Conservation (phyloP, 2,329 filamentous ascomycete species). For the Sphaerulina vaccinii region DNA sequence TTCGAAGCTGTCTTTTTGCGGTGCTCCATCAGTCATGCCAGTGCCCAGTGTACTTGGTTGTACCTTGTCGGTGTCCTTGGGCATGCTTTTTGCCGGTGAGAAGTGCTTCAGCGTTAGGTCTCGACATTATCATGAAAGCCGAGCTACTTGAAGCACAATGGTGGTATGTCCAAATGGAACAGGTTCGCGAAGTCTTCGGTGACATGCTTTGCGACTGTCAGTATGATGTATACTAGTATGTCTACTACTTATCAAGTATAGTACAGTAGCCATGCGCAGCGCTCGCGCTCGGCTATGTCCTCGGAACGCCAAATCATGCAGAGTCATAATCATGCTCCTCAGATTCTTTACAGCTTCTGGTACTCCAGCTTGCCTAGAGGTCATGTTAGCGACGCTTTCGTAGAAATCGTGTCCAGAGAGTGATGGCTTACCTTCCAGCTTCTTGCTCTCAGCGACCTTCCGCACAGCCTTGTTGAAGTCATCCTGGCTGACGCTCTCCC, state of each 20-base stretch:
- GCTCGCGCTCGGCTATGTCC: slow-evolving; percentile 6
- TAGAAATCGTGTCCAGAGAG: background rate
- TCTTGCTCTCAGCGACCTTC: slow-evolving; percentile 97
- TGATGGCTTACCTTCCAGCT: slow-evolving; percentile 84
- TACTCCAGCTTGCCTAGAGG: slow-evolving; percentile 17
- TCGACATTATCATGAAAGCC: too few relatives aligned
- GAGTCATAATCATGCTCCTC: slow-evolving; percentile 7
- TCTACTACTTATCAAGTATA: slow-evolving; percentile 5
- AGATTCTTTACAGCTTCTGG: slow-evolving; percentile 23
- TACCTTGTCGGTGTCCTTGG: too few relatives aligned
- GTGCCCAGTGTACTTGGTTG: too few relatives aligned
- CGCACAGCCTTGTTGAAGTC: slow-evolving; percentile 99
- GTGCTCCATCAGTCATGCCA: too few relatives aligned
- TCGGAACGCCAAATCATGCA: slow-evolving; percentile 14
- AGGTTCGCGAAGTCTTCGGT: too few relatives aligned
- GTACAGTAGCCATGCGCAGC: slow-evolving; percentile 7
- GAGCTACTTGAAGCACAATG: too few relatives aligned
- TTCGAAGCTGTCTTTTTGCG: too few relatives aligned
- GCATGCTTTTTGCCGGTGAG: too few relatives aligned
- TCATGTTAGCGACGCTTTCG: slow-evolving; percentile 4
- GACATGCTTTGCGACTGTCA: background rate
- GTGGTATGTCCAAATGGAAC: too few relatives aligned
- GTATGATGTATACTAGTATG: background rate
- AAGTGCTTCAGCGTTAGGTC: too few relatives aligned
- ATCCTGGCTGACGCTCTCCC: slow-evolving; percentile 94